Base-by-base conservation (phyloP, 176 grass and related monocot species). In the Tuctoria greenei region DNA sequence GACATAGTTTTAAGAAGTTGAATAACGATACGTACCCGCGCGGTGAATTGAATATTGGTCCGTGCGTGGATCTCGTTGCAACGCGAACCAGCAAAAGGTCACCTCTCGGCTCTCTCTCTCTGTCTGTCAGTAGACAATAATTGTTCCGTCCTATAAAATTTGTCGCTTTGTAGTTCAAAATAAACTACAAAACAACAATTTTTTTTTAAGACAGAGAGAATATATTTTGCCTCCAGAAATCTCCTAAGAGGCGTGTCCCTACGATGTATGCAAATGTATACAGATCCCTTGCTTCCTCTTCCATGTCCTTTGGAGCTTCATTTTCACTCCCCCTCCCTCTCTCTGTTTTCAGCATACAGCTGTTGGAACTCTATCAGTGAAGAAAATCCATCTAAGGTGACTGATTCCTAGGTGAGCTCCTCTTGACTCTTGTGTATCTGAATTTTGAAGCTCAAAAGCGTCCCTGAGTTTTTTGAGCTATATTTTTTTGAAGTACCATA, bases 381-480 rank as follows among this genome's bases (percentile, higher is more conserved):
- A 37, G 41, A 18, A 38, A 47, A 65, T 11, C 21, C 47, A 44
- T 16, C 17, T 51, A 18, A 12, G 17, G 35, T 41, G 23, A 54
- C 35, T 69, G 43, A 69, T 17, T 71, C 55, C 55, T 3, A 78
- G 67, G 74, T 78, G 67, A 78, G 73, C 11, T 43, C n/a, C n/a
- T n/a, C n/a, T n/a, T n/a, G n/a, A n/a, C n/a, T n/a, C 24, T 55
- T 70, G 1, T 40, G 17, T 18, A n/a, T 28, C 8, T 65, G 50
- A 64, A 64, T 18, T 64, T 67, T 54, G 2, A 72, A 14, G 13
- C 47, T 18, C 2, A 35, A 10, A 8, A 46, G 8, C 5, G 31
- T n/a, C 9, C 3, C 24, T n/a, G 4, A 66, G 47, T 66, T 72
- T 72, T 21, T 49, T 55, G 35, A 6, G 41, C 20, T 55, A 35